phyloP scores from a whole-genome alignment of 1,284 basidiomycete genomes.

The Irpex sp. region DNA sequence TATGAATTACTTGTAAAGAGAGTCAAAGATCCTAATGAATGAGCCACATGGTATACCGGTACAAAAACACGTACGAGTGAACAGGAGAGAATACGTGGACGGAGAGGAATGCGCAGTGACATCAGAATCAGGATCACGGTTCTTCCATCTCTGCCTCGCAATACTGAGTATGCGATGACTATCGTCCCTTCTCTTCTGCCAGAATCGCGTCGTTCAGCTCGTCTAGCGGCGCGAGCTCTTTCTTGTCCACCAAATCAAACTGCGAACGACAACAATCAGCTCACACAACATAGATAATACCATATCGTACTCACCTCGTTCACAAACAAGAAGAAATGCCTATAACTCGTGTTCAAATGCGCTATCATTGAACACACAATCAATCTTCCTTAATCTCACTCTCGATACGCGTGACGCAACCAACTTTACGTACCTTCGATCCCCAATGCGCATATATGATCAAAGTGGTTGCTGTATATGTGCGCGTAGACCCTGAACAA shows the following conservation, averaged over 20 bases:
- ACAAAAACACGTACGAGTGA: neutral
- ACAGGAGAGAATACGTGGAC: neutral
- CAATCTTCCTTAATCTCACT: neutral
- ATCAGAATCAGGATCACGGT: no score
- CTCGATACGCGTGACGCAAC: neutral
- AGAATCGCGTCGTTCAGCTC: conserved; percentile 97
- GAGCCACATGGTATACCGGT: neutral
- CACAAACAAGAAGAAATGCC: conserved; percentile 97
- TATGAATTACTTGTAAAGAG: no score
- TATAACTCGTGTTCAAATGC: conserved; percentile 98
- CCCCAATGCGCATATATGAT: conserved; percentile 96
- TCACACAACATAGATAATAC: conserved; percentile 1
- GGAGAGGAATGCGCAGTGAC: no score
- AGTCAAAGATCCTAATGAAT: neutral
- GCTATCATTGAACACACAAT: conserved; percentile 45
- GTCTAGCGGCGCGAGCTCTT: conserved; percentile 92
- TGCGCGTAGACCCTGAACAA: conserved; percentile 98
- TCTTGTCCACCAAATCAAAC: conserved; percentile 97
- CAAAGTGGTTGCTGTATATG: conserved; percentile 99
- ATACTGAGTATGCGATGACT: neutral
- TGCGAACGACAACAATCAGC: conserved; percentile 26
- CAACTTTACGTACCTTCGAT: conserved; percentile 81
- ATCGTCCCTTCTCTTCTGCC: conserved; percentile 73
- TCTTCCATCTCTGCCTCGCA: no score
- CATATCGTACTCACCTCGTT: conserved; percentile 65